Conservation (phyloP, 108 stramenopile genomes). For the Cyclostephanos tholiformis region DNA sequence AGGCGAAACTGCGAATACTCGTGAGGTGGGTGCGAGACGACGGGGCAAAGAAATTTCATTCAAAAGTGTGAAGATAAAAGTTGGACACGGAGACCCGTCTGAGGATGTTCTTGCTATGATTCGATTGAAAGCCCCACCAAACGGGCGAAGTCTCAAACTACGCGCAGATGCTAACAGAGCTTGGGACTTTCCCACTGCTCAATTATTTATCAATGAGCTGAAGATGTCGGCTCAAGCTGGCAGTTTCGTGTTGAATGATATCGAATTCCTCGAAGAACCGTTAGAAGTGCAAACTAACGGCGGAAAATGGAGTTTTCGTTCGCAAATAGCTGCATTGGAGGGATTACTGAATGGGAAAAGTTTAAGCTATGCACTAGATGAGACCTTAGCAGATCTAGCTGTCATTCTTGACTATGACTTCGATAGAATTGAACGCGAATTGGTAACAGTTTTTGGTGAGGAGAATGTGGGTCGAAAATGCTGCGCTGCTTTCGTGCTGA, state of each 20-base stretch:
- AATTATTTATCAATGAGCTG: constrained; percentile 51
- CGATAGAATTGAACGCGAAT: constrained; percentile 42
- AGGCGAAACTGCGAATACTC: constrained; percentile 11
- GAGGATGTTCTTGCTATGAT: constrained; percentile 50
- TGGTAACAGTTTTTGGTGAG: constrained; percentile 42
- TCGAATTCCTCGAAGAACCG: constrained; percentile 88
- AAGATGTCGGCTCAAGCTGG: constrained; percentile 15
- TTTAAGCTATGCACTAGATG: constrained; percentile 78
- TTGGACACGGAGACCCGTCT: constrained; percentile 59
- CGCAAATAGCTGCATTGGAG: constrained; percentile 64
- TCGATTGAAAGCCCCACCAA: constrained; percentile 19
- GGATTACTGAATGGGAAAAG: constrained; percentile 44
- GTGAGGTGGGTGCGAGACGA: background rate
- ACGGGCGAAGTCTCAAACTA: constrained; percentile 22
- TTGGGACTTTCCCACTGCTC: constrained; percentile 56
- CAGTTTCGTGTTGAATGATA: background rate
- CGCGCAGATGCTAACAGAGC: constrained; percentile 82
- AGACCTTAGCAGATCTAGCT: constrained; percentile 75
- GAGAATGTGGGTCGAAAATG: constrained; percentile 24
- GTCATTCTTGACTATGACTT: constrained; percentile 49
- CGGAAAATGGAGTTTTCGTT: constrained; percentile 50
- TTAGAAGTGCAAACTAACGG: constrained; percentile 39
- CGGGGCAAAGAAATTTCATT: constrained; percentile 32
- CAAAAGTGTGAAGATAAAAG: constrained; percentile 77
- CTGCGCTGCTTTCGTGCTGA: constrained; percentile 82